These are phyloP conservation scores for Pichia paraexigua DNA, from an alignment of 805 yeast genomes.

Conservation along the genomic window DNA sequence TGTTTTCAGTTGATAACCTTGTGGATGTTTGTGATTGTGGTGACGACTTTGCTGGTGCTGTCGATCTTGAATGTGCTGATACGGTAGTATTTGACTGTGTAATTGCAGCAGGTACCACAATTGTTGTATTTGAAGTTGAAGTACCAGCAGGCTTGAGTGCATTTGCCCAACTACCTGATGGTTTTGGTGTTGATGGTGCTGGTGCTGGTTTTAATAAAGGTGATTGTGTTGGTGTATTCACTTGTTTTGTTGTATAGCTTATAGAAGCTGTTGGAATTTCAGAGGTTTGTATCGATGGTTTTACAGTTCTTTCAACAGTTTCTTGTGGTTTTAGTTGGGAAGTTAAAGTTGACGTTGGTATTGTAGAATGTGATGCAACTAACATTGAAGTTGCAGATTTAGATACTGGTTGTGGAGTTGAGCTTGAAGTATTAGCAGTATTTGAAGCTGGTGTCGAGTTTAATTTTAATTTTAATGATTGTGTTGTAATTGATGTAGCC, in stretches of 20 bases:
- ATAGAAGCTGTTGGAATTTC: background rate
- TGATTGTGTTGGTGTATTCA: background rate
- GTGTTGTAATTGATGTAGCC: background rate
- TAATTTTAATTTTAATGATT: background rate
- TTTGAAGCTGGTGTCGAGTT: background rate
- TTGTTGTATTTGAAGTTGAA: background rate
- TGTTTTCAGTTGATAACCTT: background rate
- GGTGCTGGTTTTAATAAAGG: background rate
- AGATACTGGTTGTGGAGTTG: background rate
- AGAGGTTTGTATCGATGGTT: background rate
- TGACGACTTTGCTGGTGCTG: background rate
- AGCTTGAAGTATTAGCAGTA: background rate
- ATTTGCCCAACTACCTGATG: constrained; percentile 5
- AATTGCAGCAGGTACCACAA: background rate
- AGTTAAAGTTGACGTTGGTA: background rate
- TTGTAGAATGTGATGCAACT: background rate
- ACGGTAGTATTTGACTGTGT: background rate
- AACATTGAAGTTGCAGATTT: background rate
- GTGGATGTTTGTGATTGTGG: background rate
- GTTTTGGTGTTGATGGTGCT: background rate
- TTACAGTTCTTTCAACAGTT: background rate
- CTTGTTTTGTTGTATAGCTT: background rate
- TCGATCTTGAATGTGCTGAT: background rate
- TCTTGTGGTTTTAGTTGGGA: background rate
- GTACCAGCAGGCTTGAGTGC: background rate